These are phyloP conservation scores for Lepidium africanum DNA, from an alignment of 345 rosid species.

Conservation along the genomic window DNA sequence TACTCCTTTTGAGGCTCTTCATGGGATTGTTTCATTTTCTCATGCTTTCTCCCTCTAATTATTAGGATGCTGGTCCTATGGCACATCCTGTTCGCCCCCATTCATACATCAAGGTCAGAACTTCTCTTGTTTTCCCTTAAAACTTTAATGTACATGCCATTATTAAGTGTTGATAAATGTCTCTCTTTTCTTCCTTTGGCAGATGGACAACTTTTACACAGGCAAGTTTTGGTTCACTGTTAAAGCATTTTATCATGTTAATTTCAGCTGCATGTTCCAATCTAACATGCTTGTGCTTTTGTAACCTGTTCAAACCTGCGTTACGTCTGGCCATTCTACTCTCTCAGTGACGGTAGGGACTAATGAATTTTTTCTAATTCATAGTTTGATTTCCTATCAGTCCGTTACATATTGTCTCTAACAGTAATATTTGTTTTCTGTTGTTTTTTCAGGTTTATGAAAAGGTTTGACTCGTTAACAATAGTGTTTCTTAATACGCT, in stretches of 20 bases:
- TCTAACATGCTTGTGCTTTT: conserved; percentile 24
- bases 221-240: conserved; percentile 44
- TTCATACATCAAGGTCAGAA: conserved; percentile 89
- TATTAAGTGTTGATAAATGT: conserved; percentile 8
- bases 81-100: conserved; percentile 99
- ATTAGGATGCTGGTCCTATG: conserved; percentile 98
- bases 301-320: conserved; percentile 23
- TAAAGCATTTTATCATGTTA: background rate
- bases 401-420: conserved; percentile 13
- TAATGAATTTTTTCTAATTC: background rate
- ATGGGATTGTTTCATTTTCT: background rate
- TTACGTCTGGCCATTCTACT: conserved; percentile 29
- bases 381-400: background rate
- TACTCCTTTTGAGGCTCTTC: background rate
- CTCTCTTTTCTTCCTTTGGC: conserved; percentile 22
- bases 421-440: conserved; percentile 8
- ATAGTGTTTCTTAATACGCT: background rate
- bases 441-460: conserved; percentile 69
- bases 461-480: conserved; percentile 50
- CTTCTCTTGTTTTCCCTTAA: background rate
- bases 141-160: background rate
- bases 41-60: background rate
- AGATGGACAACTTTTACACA: conserved; percentile 99
- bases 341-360: conserved; percentile 76
- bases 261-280: background rate